Conservation (phyloP, 2,329 filamentous ascomycete species). For the Aspergillus ibericus region DNA sequence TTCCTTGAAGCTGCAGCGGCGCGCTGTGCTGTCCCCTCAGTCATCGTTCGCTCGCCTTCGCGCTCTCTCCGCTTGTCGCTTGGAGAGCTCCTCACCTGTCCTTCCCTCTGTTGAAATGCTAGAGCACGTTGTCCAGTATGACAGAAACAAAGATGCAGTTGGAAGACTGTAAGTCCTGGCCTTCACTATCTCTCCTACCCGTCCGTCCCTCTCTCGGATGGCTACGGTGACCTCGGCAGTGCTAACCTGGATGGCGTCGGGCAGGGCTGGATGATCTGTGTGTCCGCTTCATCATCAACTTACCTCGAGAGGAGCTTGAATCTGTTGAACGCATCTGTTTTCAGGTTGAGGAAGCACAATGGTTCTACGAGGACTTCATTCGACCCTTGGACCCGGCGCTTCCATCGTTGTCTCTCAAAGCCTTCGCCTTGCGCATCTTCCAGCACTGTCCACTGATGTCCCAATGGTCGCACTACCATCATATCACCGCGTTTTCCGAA, state of each 20-base stretch:
- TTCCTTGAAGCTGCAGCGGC: conserved; percentile 28
- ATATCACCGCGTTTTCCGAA: conserved; percentile 81
- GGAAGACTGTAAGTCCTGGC: conserved; percentile 71
- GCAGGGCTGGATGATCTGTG: conserved; percentile 95
- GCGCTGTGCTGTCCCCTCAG: conserved; percentile 21
- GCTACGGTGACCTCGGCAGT: conserved; percentile 4
- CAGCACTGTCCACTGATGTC: conserved; percentile 89
- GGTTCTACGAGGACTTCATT: conserved; percentile 99
- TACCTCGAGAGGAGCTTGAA: conserved; percentile 85
- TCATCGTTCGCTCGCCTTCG: conserved; percentile 19
- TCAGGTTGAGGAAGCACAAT: conserved; percentile 98
- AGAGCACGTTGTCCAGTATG: conserved; percentile 63
- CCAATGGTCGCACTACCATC: conserved; percentile 73
- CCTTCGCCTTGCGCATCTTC: conserved; percentile 88
- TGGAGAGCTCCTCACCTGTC: conserved; percentile 24
- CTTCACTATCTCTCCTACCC: not conserved
- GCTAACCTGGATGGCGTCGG: conserved; percentile 23
- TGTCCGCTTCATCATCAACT: conserved; percentile 96
- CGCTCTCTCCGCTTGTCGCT: conserved; percentile 17
- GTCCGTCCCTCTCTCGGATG: not conserved
- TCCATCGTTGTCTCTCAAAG: conserved; percentile 79
- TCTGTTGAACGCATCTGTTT: conserved; percentile 95
- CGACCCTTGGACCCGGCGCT: conserved; percentile 81
- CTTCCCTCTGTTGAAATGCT: conserved; percentile 57
- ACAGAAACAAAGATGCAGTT: conserved; percentile 76